Base-by-base conservation (phyloP, 1,139 yeast species). In the Casaregolazyma lundiana region DNA sequence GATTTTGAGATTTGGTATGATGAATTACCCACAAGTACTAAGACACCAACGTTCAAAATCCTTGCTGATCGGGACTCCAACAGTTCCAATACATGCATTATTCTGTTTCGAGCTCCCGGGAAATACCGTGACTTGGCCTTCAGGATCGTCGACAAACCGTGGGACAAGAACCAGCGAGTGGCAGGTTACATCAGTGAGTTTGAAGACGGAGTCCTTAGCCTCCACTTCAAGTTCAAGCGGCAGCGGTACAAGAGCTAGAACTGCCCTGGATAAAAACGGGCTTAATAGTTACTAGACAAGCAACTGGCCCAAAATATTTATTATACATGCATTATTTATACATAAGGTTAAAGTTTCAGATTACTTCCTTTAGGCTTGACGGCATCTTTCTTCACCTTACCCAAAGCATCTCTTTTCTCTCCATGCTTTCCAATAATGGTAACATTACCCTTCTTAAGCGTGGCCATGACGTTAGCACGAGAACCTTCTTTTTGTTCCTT, bases 371-470 rank as follows among this genome's bases (percentile, higher is more conserved):
- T 50, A 1, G 48, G 36, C 21, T 53, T 53, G 9, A 49, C 55
- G 43, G 58, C 56, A 11, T 65, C 71, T 60, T 72, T 78, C 61
- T 78, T 80, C 44, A 74, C 65, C 47, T 82, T 80, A 62, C 96
- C 96, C 56, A 74, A 75, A 49, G 82, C 73, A 63, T 86, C 94
- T 46, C 82, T 77, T 69, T 80, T 76, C 60, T 81, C 81, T 59
- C 96, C 96, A 64, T 78, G 77, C 61, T 77, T 80, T 60, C 84
- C 88, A 61, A 88, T 82, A 53, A 87, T 78, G 1, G 95, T 85
- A 58, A 88, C 80, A 58, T 87, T 86, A 67, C 80, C 84, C 65
- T 74, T 80, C 49, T 84, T 73, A 57, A 87, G 77, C 0, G 95
- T 83, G 58, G 83, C 85, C 53, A 85, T 75, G 47, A 84, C 84